These are phyloP conservation scores for Chrysanthemum lavandulifolium DNA, from an alignment of 129 eudicot species.

Conservation along the genomic window DNA sequence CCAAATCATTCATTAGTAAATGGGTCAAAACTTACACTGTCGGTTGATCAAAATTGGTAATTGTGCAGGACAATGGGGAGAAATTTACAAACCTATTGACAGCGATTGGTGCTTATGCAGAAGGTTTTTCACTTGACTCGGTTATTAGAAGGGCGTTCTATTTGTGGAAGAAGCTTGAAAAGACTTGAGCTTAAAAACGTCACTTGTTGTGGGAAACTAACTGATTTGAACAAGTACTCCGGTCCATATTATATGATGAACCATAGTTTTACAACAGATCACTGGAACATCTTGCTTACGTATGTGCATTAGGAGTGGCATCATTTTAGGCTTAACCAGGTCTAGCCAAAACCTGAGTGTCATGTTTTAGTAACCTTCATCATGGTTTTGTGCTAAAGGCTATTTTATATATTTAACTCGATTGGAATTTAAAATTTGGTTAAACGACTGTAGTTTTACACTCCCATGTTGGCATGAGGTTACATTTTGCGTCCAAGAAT, in stretches of 20 bases:
- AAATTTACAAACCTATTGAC: slow-evolving; percentile 84
- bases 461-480: too few species aligned
- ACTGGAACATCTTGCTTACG: not conserved
- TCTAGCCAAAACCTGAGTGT: not conserved
- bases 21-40: not conserved
- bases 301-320: slow-evolving; percentile 6
- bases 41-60: slow-evolving; percentile 1
- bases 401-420: too few species aligned
- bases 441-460: too few species aligned
- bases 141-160: slow-evolving; percentile 73
- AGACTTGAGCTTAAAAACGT: slow-evolving; percentile 14
- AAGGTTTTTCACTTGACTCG: slow-evolving; percentile 92
- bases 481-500: too few species aligned
- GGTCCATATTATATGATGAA: not conserved
- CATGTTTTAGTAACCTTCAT: not conserved
- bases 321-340: not conserved
- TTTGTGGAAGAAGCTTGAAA: slow-evolving; percentile 89
- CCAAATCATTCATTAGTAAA: not conserved
- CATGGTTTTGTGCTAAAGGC: not conserved
- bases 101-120: slow-evolving; percentile 95
- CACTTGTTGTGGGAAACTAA: not conserved
- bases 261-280: not conserved
- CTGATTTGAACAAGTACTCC: not conserved
- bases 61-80: slow-evolving; percentile 83
- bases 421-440: too few species aligned